These are phyloP conservation scores for Alternaria longipes DNA, from an alignment of 2,329 filamentous ascomycete species.

Conservation along the genomic window DNA sequence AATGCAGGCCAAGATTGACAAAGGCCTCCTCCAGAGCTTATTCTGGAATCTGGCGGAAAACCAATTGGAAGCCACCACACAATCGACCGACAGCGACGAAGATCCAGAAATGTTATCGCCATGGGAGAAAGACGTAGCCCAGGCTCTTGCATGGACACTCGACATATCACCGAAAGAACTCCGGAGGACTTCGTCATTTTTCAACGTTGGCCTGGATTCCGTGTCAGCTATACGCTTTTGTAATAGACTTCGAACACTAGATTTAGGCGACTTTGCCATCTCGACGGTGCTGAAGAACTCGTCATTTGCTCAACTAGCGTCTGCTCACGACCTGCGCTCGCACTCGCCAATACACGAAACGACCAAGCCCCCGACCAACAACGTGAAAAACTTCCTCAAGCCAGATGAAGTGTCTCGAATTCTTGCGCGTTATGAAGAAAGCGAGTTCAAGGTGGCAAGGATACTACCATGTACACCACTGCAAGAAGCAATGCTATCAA, in stretches of 20 bases:
- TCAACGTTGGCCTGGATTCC: constrained; percentile 82
- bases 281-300: constrained; percentile 75
- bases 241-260: constrained; percentile 60
- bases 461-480: constrained; percentile 85
- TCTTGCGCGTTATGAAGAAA: constrained; percentile 16
- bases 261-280: constrained; percentile 66
- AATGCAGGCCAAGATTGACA: constrained; percentile 77
- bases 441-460: constrained; percentile 55
- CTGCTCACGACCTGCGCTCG: background rate
- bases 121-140: constrained; percentile 66
- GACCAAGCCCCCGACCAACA: background rate
- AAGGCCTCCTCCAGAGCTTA: constrained; percentile 58
- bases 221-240: constrained; percentile 79
- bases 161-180: constrained; percentile 60
- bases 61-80: constrained; percentile 56
- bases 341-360: background rate
- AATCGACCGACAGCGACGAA: constrained; percentile 41
- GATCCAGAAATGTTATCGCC: constrained; percentile 60
- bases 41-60: constrained; percentile 60
- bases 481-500: constrained; percentile 86
- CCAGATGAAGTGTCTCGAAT: constrained; percentile 26
- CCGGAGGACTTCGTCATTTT: constrained; percentile 74
- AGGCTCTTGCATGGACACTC: constrained; percentile 63
- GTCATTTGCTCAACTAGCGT: constrained; percentile 69
- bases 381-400: constrained; percentile 24